A percentile compares a stretch with the other conserved stretches of the same genome.
These are phyloP conservation scores for Vinca minor DNA, from an alignment of 257 asterid genomes.

Conservation along the genomic window DNA sequence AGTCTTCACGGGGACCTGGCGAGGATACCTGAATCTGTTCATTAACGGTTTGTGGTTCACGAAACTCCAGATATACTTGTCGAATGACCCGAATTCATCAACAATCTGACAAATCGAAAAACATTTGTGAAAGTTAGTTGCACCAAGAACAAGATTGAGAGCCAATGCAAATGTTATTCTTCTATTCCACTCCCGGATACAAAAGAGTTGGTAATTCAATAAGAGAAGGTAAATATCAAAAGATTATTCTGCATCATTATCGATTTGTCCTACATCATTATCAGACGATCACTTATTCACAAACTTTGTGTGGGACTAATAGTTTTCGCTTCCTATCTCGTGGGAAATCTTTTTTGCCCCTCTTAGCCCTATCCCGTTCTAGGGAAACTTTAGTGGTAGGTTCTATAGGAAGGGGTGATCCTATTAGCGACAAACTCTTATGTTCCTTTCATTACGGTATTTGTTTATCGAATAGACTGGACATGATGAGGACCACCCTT, in stretches of 20 bases:
- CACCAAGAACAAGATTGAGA: conserved; percentile 2
- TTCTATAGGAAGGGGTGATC: no score
- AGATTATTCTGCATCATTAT: conserved; percentile 1
- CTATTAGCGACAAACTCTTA: no score
- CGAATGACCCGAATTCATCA: conserved; percentile 39
- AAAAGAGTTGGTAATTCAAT: background rate
- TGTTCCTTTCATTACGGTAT: no score
- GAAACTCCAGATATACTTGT: conserved; percentile 40
- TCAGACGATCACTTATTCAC: no score
- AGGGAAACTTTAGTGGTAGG: no score
- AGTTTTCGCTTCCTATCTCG: no score
- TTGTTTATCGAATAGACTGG: background rate
- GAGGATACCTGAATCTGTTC: conserved; percentile 29
- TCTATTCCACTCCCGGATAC: conserved; percentile 3
- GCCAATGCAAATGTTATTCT: conserved; percentile 1
- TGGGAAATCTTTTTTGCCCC: no score
- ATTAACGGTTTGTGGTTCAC: conserved; percentile 31
- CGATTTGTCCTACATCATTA: no score
- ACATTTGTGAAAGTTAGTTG: conserved; percentile 17
- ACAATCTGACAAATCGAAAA: conserved; percentile 22
- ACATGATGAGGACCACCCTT: conserved; percentile 19
- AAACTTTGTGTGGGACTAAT: no score
- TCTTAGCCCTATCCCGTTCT: no score
- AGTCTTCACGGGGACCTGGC: conserved; percentile 38
- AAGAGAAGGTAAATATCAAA: background rate